These are phyloP conservation scores for Teunomyces funiuensis DNA, from an alignment of 805 yeast species.

Conservation along the genomic window DNA sequence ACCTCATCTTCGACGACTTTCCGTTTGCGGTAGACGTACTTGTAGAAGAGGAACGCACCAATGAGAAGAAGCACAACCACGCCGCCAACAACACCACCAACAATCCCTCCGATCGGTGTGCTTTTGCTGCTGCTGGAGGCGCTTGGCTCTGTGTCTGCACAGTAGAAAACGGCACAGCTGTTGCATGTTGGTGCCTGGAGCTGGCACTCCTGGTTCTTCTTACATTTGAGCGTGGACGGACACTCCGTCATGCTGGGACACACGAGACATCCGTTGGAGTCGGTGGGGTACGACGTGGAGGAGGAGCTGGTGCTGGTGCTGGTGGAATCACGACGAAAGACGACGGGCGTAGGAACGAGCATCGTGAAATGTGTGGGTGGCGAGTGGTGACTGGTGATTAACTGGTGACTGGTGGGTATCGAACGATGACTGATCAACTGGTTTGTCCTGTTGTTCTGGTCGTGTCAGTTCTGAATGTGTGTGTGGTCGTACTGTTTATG, in stretches of 20 bases:
- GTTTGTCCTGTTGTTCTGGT: background rate
- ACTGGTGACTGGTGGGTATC: no score
- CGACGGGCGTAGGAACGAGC: constrained; percentile 9
- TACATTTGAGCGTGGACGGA: constrained; percentile 46
- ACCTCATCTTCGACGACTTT: constrained; percentile 32
- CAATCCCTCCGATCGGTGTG: constrained; percentile 51
- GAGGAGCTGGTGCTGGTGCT: constrained; percentile 14
- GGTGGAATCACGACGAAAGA: constrained; percentile 9
- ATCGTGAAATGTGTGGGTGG: background rate
- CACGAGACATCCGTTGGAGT: constrained; percentile 38
- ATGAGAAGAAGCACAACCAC: constrained; percentile 45
- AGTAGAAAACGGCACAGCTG: constrained; percentile 53
- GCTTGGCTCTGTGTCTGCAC: constrained; percentile 16
- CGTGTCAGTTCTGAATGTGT: no score
- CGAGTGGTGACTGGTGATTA: no score
- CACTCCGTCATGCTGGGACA: constrained; percentile 48
- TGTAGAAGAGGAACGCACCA: constrained; percentile 33
- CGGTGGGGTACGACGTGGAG: constrained; percentile 17
- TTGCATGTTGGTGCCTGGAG: constrained; percentile 57
- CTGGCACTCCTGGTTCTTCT: constrained; percentile 51
- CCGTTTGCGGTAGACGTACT: constrained; percentile 32
- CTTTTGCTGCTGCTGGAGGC: constrained; percentile 7
- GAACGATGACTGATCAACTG: no score
- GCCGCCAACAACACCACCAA: constrained; percentile 74
- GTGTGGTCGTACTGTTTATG: no score